Percentiles rank a stretch among this genome's conserved stretches.
Conservation (phyloP, 352 stramenopile genomes). For the Aphanomyces euteiches region DNA sequence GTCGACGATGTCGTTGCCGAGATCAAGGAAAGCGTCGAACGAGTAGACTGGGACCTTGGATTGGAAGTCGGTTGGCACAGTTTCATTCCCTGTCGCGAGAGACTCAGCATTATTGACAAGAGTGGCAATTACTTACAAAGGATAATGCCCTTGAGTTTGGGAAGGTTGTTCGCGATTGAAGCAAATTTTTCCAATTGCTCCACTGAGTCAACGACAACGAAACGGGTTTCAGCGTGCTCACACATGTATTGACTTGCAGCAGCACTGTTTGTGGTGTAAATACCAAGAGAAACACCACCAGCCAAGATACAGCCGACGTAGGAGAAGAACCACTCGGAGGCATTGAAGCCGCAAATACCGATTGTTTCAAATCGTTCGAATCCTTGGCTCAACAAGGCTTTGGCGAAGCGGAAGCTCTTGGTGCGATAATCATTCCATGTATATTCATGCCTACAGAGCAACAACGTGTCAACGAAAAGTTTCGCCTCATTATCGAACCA, state of each 20-base stretch:
- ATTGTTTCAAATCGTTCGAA: slow-evolving; percentile 67
- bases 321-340: slow-evolving; percentile 80
- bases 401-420: slow-evolving; percentile 60
- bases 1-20: slow-evolving; percentile 43
- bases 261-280: slow-evolving; percentile 80
- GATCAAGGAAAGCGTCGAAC: slow-evolving; percentile 55
- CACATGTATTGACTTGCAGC: slow-evolving; percentile 76
- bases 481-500: slow-evolving; percentile 37
- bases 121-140: slow-evolving; percentile 38
- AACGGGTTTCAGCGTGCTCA: slow-evolving; percentile 66
- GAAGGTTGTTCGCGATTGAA: slow-evolving; percentile 54
- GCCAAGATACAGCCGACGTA: slow-evolving; percentile 76
- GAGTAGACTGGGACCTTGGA: slow-evolving; percentile 51
- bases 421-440: slow-evolving; percentile 76
- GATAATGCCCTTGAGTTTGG: slow-evolving; percentile 69
- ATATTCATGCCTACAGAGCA: slow-evolving; percentile 30
- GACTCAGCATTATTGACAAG: too few relatives aligned
- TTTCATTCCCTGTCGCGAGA: slow-evolving; percentile 34
- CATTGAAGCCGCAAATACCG: slow-evolving; percentile 81
- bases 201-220: slow-evolving; percentile 73
- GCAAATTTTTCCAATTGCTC: slow-evolving; percentile 72
- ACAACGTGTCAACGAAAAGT: too few relatives aligned
- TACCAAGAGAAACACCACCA: slow-evolving; percentile 68
- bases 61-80: slow-evolving; percentile 36
- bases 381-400: slow-evolving; percentile 67